Conservation (phyloP, 352 stramenopile species). For the Phytophthora foliorum region DNA sequence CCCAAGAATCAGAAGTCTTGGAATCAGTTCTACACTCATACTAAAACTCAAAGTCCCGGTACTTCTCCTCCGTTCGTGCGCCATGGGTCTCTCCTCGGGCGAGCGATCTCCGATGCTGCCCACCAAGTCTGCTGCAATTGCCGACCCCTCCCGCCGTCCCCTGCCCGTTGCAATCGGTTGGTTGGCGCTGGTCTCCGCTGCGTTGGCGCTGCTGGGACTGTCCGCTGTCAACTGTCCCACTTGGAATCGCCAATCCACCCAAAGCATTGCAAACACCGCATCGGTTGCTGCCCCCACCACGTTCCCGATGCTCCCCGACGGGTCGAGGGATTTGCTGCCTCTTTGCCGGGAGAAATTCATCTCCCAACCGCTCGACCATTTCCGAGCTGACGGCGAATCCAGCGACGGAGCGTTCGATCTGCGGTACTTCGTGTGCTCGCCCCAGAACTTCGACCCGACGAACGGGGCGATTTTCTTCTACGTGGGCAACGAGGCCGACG, state of each 20-base stretch:
- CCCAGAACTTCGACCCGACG: constrained; percentile 49
- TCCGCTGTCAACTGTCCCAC: constrained; percentile 3
- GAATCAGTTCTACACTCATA: too few species aligned
- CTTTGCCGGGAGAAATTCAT: constrained; percentile 59
- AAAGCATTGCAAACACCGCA: neutral
- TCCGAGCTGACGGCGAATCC: constrained; percentile 31
- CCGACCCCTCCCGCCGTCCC: constrained; percentile 11
- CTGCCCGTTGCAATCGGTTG: constrained; percentile 39
- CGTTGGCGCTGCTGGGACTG: constrained; percentile 15
- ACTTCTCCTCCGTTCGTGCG: neutral
- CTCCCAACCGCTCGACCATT: constrained; percentile 63
- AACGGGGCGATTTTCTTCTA: constrained; percentile 79
- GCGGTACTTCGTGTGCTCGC: constrained; percentile 77
- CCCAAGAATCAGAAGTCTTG: too few species aligned
- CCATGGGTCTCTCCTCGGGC: constrained; percentile 13
- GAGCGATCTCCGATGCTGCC: constrained; percentile 44
- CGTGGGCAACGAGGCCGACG: constrained; percentile 75
- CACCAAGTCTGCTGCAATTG: constrained; percentile 3
- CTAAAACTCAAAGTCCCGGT: constrained; percentile 10
- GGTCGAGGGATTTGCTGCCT: constrained; percentile 47
- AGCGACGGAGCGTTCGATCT: constrained; percentile 52
- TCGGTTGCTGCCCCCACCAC: constrained; percentile 2
- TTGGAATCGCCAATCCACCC: neutral
- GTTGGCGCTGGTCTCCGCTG: constrained; percentile 29
- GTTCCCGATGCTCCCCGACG: constrained; percentile 32